phyloP scores from a whole-genome alignment of 2,329 filamentous ascomycete species.

The Pleoardoris graminearum region DNA sequence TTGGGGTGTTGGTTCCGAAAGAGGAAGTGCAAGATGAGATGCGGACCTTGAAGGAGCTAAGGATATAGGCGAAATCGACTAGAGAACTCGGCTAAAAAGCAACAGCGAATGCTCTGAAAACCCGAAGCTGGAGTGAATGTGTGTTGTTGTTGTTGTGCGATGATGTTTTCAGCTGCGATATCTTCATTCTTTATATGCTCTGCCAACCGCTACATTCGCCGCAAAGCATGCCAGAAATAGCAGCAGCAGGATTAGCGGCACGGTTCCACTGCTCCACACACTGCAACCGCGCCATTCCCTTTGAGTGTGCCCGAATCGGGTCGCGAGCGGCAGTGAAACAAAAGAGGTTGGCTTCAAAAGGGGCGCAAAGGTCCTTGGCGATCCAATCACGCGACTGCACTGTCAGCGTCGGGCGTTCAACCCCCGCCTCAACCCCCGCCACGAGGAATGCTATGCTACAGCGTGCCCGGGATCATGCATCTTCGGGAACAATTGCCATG shows the following conservation, averaged over 20 bases:
- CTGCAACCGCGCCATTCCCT: neutral
- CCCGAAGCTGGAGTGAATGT: neutral
- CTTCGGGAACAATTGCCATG: neutral
- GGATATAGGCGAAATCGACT: neutral
- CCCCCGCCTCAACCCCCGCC: slow-evolving; percentile 5
- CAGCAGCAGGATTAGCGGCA: slow-evolving; percentile 6
- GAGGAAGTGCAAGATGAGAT: slow-evolving; percentile 1
- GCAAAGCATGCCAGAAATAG: slow-evolving; percentile 2
- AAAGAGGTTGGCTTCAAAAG: slow-evolving; percentile 1
- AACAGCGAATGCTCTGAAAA: slow-evolving; percentile 2
- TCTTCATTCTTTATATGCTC: slow-evolving; percentile 1
- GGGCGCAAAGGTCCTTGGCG: neutral
- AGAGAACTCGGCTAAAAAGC: neutral
- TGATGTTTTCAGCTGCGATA: neutral
- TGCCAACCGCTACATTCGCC: slow-evolving; percentile 4
- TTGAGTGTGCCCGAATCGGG: slow-evolving; percentile 2
- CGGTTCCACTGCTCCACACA: neutral
- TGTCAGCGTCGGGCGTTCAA: slow-evolving; percentile 1
- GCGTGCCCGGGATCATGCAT: slow-evolving; percentile 3
- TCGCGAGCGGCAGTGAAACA: slow-evolving; percentile 5
- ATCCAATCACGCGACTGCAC: neutral
- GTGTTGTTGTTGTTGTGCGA: neutral
- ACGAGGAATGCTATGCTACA: slow-evolving; percentile 5
- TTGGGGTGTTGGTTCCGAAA: neutral
- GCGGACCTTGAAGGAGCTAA: neutral